Conservation (phyloP, 805 yeast species). For the Saturnispora sekii region DNA sequence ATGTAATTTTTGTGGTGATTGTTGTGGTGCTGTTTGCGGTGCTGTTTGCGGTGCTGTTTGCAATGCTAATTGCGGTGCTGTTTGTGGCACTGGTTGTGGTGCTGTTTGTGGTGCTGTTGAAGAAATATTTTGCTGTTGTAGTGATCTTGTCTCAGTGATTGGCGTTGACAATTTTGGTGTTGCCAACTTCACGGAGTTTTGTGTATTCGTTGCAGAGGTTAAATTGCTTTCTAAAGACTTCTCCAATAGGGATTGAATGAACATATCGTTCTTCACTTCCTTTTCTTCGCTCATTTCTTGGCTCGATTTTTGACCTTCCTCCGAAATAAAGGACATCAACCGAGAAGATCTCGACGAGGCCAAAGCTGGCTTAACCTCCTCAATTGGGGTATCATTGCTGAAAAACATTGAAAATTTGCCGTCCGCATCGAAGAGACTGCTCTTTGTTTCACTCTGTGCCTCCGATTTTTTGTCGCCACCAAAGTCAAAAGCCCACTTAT, state of each 20-base stretch:
- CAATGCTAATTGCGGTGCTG: conserved; percentile 5
- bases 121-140: background rate
- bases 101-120: conserved; percentile 14
- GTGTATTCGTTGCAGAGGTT: background rate
- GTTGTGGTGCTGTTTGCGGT: conserved; percentile 5
- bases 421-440: conserved; percentile 9
- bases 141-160: background rate
- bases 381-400: conserved; percentile 16
- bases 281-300: background rate
- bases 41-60: conserved; percentile 7
- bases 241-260: conserved; percentile 38
- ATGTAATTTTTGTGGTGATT: conserved; percentile 3
- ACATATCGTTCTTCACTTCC: conserved; percentile 27
- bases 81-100: conserved; percentile 1
- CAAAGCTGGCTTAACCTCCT: conserved; percentile 26
- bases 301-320: background rate
- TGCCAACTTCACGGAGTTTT: background rate
- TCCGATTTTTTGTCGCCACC: conserved; percentile 7
- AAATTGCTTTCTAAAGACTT: conserved; percentile 17
- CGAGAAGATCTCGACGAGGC: conserved; percentile 13
- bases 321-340: conserved; percentile 14
- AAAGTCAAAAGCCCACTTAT: conserved; percentile 10
- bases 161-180: background rate
- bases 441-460: background rate
- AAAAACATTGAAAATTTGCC: conserved; percentile 23